Evolutionary conservation across 805 yeast species (phyloP), one percentile per base, ranked within the genome.

Genomic region (Komagataella phaffii): DNA sequence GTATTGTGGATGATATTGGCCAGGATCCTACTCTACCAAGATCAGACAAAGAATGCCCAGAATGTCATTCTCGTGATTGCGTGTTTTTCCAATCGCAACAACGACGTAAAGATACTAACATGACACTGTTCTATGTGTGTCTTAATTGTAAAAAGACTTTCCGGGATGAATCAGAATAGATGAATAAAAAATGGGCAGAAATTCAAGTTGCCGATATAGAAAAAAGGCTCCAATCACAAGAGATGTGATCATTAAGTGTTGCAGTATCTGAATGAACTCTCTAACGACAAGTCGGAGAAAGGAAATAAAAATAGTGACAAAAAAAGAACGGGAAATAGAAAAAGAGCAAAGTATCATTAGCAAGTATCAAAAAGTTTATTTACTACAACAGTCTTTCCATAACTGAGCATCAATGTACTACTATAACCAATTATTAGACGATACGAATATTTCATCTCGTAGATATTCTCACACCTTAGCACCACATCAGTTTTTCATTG

Each of bases 41-140:
- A 57, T 85, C 96, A 1, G 93, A 91, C 65, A 87, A 87, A 63
- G 90, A 86, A 60, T 93, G 99, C 67, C 96, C 97, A 3, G 75
- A 77, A 51, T 93, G 99, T 68, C 83, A 79, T 58, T 84, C 85
- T 54, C 80, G 81, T 56, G 96, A 90, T 59, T 88, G 96, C 67
- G 99, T 93, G 45, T 93, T 93, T 65, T 93, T 93, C 76, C 99
- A 93, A 69, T 82, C 93, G 23, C 99, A 93, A 66, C 97, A 93
- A 68, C 80, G 90, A 61, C 77, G 96, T 53, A 89, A 88, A 50
- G 99, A 93, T 64, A 93, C 99, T 1, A 83, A 91, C 53, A 93
- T 93, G 99, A 82, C 85, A 50, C 74, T 89, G 68, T 90, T 90
- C 64, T 93, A 88, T 66, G 99, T 93, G 51, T 91, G 99, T 67